A percentile compares a stretch with the other conserved stretches of the same genome.
phyloP scores from a whole-genome alignment of 345 rosid genomes.

The Salix arbutifolia region DNA sequence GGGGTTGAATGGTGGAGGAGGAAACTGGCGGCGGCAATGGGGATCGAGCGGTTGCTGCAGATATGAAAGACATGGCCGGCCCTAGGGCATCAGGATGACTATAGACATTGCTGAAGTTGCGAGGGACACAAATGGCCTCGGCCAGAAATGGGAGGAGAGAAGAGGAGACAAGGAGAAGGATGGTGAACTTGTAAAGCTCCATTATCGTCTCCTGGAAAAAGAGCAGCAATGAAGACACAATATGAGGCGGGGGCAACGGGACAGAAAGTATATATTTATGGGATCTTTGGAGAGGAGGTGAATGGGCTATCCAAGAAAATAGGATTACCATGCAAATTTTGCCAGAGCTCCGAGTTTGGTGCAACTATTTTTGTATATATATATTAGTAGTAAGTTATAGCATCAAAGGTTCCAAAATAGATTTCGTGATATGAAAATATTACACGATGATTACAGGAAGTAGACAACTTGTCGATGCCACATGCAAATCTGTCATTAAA shows the following conservation, averaged over 20 bases:
- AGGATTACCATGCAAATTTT: slow-evolving; percentile 4
- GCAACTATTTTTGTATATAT: not conserved
- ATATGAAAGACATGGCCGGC: not conserved
- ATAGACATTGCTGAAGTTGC: not conserved
- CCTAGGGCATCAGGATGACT: too few relatives aligned
- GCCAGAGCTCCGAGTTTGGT: not conserved
- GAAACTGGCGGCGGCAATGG: not conserved
- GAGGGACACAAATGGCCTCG: not conserved
- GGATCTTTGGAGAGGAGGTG: not conserved
- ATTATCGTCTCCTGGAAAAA: not conserved
- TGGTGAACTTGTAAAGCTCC: not conserved
- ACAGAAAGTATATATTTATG: not conserved
- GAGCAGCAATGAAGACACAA: not conserved
- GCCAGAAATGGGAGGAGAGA: not conserved
- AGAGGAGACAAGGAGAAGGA: not conserved
- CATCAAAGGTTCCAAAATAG: too few relatives aligned
- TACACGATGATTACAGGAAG: too few relatives aligned
- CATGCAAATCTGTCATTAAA: not conserved
- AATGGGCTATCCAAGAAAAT: not conserved
- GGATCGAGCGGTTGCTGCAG: not conserved
- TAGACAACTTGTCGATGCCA: not conserved
- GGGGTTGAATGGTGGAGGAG: not conserved
- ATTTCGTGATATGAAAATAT: too few relatives aligned
- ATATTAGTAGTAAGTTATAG: not conserved
- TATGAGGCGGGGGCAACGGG: too few relatives aligned